phyloP scores from a whole-genome alignment of 176 grass and related monocot species.

The Lolium multiflorum region DNA sequence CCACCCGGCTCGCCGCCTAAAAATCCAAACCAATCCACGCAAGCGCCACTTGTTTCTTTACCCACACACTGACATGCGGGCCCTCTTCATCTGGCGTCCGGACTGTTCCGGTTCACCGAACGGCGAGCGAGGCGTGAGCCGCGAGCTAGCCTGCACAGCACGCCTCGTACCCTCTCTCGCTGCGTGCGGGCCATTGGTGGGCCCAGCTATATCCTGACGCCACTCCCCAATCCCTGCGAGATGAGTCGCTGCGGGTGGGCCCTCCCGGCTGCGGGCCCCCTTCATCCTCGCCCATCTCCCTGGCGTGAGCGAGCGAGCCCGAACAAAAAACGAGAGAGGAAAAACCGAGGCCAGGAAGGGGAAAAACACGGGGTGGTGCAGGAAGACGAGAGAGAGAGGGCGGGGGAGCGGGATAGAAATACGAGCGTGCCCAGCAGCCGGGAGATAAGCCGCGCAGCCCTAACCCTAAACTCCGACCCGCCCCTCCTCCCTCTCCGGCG shows the following conservation, averaged over 20 bases:
- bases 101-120: conserved; percentile 9
- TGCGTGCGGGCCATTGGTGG: not conserved
- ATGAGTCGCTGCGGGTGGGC: not conserved
- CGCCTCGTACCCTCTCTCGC: not conserved
- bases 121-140: not conserved
- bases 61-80: not conserved
- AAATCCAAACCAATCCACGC: not conserved
- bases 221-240: not conserved
- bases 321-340: not conserved
- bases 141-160: not conserved
- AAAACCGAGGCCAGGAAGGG: not conserved
- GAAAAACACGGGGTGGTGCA: conserved; percentile 8
- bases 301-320: not conserved
- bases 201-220: not conserved
- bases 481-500: not conserved
- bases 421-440: conserved; percentile 22
- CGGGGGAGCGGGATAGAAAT: conserved; percentile 55
- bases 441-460: conserved; percentile 34
- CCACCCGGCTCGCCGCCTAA: not conserved
- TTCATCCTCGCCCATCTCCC: not conserved
- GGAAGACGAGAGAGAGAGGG: conserved; percentile 20
- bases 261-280: not conserved
- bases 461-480: conserved; percentile 50
- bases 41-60: no score
- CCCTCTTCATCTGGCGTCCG: not conserved